These are phyloP conservation scores for Senna siamea DNA, from an alignment of 306 rosid genomes.

Conservation along the genomic window DNA sequence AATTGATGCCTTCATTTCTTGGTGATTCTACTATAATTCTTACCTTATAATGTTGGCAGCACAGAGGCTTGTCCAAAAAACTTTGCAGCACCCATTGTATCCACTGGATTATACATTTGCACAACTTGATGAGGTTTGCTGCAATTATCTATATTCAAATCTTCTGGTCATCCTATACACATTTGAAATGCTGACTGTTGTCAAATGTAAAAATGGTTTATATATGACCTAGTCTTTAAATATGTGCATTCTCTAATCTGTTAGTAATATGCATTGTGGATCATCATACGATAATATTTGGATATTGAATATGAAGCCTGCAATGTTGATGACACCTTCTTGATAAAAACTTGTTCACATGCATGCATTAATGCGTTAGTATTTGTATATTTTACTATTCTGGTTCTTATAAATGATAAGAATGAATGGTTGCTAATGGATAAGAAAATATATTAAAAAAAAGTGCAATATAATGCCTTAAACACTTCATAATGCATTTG, in stretches of 20 bases:
- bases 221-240: background rate
- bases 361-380: background rate
- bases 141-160: background rate
- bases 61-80: conserved; percentile 77
- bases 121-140: conserved; percentile 65
- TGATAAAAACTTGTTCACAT: conserved; percentile 24
- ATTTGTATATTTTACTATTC: background rate
- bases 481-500: background rate
- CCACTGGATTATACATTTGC: conserved; percentile 64
- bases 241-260: background rate
- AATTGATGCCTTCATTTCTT: conserved; percentile 15
- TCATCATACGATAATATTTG: background rate
- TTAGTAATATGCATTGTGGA: background rate
- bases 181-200: conserved; percentile 29
- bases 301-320: conserved; percentile 13
- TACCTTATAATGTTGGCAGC: conserved; percentile 49
- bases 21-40: conserved; percentile 35
- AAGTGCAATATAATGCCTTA: background rate
- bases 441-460: background rate
- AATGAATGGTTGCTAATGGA: conserved; percentile 18
- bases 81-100: conserved; percentile 79
- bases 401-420: background rate
- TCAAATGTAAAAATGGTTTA: conserved; percentile 19
- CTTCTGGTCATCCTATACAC: conserved; percentile 21
- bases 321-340: background rate